Evolutionary conservation across 768 basidiomycete species (phyloP), one percentile per base, ranked within the genome.

Genomic region (Macrolepiota fuliginosa): DNA sequence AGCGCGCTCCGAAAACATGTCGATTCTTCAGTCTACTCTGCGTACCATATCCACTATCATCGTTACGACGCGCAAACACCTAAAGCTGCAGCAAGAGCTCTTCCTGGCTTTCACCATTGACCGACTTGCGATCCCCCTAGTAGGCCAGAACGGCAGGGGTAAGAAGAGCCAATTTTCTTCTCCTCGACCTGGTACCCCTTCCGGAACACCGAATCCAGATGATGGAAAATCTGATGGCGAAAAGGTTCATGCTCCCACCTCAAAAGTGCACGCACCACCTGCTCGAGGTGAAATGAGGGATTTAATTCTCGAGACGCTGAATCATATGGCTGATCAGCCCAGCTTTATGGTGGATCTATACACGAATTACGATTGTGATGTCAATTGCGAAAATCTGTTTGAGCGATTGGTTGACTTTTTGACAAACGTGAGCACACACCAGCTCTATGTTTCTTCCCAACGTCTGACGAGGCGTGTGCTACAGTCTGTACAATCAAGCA

Each of bases 341-440:
- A 92, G 89, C 70, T 96, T 96, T 77, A 94, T 97, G 91, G 92
- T 96, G 50, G 94, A 98, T 68, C 78, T 97, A 13, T 99, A 94
- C 77, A 83, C 87, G 58, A 99, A 98, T 72, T 99, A 98, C 73
- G 97, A 99, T 71, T 98, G 95, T 69, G 94, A 97, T 69, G 87
- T 91, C 65, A 96, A 98, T 69, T 94, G 93, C 72, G 97, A 98
- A 77, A 96, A 98, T 72, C 75, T 98, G 59, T 96, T 96, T 67
- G 96, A 98, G 71, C 81, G 92, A 15, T 76, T 98, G 22, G 77
- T 96, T 62, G 91, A 89, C 25, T 97, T 98, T 72, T 75, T 94
- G 65, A 92, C 93, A 6, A 90, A 92, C 80, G 94, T 94, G 66
- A 60, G 79, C 50, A n/a, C 19, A n/a, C 13, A 25, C 17, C 32